Evolutionary conservation across 352 stramenopile genomes (phyloP), one percentile per base, ranked within the genome.

Genomic region (Phytophthora megakarya): DNA sequence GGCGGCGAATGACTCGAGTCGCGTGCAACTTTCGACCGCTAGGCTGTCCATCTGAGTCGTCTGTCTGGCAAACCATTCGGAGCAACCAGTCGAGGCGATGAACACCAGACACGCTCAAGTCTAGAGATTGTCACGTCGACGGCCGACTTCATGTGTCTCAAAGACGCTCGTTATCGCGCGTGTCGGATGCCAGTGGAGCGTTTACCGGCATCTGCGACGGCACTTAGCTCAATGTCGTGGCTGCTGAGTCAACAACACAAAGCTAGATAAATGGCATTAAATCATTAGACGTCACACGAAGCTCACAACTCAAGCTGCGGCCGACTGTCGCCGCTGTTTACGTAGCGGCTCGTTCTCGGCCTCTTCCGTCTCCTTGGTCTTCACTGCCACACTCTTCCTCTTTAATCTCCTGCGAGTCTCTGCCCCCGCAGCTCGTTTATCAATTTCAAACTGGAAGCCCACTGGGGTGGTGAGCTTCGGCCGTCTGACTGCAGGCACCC

Each of bases 361-460:
- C 15, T 62, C 38, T 33, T 61, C 60, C 3, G n/a, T 59, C 13
- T 56, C 46, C 30, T 66, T 38, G 15, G 38, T 22, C 26, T 25
- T 50, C 51, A 61, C 51, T 23, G 49, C 56, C 42, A 65, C 49
- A 22, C 62, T 78, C 23, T 72, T 73, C 18, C 71, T 67, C 53
- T 81, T 79, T 8, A 66, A 18, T 26, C 53, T 73, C 42, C 59
- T 72, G 19, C 66, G 63, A 23, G 61, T 40, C 25, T 64, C 53
- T 65, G 76, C 80, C 51, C 52, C 48, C 6, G 48, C 71, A 10
- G 71, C 78, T 15, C 81, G 79, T 60, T 87, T 91, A 60, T 92
- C 81, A 26, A 84, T 83, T 56, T 88, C 76, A 57, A 92, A 80
- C 22, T 80, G 70, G 44, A 92, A 92, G 22, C 70, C 81, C 28